Base-by-base conservation (phyloP, 2,329 filamentous ascomycete species). In the Cladophialophora immunda region DNA sequence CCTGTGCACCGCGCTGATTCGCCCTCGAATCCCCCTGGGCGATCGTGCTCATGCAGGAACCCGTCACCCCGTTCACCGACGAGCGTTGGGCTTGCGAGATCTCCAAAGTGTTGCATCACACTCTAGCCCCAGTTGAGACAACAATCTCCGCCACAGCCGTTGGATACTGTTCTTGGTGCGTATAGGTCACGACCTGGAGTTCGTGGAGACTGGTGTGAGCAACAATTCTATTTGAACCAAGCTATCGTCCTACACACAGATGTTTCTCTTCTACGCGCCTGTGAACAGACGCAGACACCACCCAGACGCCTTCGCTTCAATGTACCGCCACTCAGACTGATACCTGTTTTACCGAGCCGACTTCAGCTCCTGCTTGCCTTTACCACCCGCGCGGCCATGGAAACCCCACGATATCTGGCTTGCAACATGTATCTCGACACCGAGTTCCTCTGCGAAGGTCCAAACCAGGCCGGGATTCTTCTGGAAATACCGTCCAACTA, bases 391-490 rank as follows among this genome's bases (percentile, higher is more conserved):
- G 2, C 63, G 59, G 25, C 71, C 71, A 4, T 65, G 64, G 27
- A 72, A 72, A 8, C 57, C 68, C 71, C 69, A 72, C 8, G 34
- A 47, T 47, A 79, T 76, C 78, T 96, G 92, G 70, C 88, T 87
- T 0, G 93, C 87, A 86, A 90, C 90, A 72, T 89, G 82, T 4
- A 94, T 87, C 65, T 87, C 81, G 3, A 94, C 88, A 9, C 87
- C 88, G 34, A 97, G 81, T 70, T 93, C 86, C 68, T 91, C 85
- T 0, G 92, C 93, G 69, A 87, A 89, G 36, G 86, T 84, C 79
- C 92, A 87, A 8, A 93, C 90, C 75, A 93, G 88, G 65, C 92
- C 89, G 0, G 93, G 91, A 75, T 97, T 92, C 76, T 88, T 86
- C 80, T 96, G 84, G 78, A 95, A 95, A 74, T 91, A 90, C 64